Conservation (phyloP, 2,329 filamentous ascomycete genomes). For the Tolypocladium sp. region DNA sequence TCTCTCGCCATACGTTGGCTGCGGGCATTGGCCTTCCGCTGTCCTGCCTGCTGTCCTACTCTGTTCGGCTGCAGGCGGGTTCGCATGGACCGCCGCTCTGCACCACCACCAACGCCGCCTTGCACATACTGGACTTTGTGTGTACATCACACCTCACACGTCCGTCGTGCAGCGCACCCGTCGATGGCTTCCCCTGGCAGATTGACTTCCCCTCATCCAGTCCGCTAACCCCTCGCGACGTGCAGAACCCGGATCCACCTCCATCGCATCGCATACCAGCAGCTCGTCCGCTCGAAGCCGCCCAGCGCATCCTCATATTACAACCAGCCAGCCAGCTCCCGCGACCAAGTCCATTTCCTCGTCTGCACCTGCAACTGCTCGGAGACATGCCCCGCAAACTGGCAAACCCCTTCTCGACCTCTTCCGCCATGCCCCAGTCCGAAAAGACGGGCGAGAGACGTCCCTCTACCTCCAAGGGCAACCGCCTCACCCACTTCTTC, state of each 20-base stretch:
- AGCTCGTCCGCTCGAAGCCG: not conserved
- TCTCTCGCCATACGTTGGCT: not conserved
- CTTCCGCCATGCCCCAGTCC: constrained; percentile 34
- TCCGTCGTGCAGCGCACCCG: not conserved
- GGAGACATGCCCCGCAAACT: constrained; percentile 51
- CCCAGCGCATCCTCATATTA: not conserved
- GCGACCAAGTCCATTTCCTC: not conserved
- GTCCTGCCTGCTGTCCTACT: not conserved
- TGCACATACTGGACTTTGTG: not conserved
- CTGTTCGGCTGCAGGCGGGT: not conserved
- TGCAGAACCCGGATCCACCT: not conserved
- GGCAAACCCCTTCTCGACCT: constrained; percentile 45
- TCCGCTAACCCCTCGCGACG: not conserved
- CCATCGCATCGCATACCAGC: not conserved
- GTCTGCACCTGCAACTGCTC: not conserved
- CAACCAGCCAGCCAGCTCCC: not conserved
- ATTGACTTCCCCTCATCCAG: not conserved
- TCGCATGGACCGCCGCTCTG: not conserved
- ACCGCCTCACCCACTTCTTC: constrained; percentile 75
- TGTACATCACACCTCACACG: not conserved
- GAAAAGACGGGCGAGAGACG: constrained; percentile 47
- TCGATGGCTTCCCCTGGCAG: not conserved
- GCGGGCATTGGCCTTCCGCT: not conserved
- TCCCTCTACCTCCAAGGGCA: constrained; percentile 58
- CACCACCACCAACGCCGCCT: not conserved